Evolutionary conservation across 306 rosid species (phyloP), one percentile per base, ranked within the genome.

Genomic region (Gastrolobium bilobum): DNA sequence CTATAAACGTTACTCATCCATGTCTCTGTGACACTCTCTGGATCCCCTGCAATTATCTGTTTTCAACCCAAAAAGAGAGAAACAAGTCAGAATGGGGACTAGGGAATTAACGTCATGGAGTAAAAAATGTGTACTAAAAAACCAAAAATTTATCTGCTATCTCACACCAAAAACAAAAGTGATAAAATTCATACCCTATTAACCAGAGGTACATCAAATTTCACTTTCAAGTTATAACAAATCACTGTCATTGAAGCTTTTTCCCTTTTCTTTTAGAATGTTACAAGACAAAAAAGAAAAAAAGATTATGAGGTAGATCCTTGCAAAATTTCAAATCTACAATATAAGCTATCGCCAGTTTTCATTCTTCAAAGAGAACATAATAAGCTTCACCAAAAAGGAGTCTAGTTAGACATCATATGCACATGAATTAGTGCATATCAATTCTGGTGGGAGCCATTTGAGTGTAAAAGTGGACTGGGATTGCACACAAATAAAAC

Each of bases 1-100:
- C 99, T 95, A 63, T 95, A 95, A 70, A 89, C 97, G 7, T 95
- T 95, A 63, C 99, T 93, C 98, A 89, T 91, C 90, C 96, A 91
- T 47, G 98, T 88, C 93, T 93, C 98, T 4, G 84, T 82, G 30
- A 93, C 99, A 72, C 88, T 85, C 88, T 95, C 98, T 1, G 99
- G 98, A 74, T 95, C 99, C 60, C 99, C 94, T 10, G 99, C 99
- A 61, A 95, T 95, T 81, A 93, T 93, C 98, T 95, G 90, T 53
- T 76, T 40, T 30, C 81, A 75, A 75, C 66, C 77, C 77, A 81
- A 73, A 71, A 30, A 29, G 26, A 48, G 10, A 8, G 14, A 61
- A 34, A 63, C 44, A 64, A 51, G 40, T 81, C 63, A 79, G 79
- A 42, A 64, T 5, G 61, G 14, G 56, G 42, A 10, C 50, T 50